Base-by-base conservation (phyloP, 306 rosid genomes). In the Fragaria iinumae region DNA sequence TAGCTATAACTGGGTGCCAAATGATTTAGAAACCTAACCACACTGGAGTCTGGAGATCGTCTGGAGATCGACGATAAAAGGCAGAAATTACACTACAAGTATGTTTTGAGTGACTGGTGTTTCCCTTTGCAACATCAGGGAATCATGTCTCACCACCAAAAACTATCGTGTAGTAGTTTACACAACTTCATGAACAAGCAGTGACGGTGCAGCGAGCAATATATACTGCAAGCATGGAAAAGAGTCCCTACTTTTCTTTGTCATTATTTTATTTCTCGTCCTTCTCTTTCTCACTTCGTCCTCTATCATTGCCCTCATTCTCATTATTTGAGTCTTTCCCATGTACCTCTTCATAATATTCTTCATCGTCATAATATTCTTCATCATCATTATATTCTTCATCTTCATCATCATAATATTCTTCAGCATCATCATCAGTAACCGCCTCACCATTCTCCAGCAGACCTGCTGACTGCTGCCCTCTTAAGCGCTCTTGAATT, bases 401-500 rank as follows among this genome's bases (percentile, higher is more conserved):
- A 67, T 90, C 91, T 38, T 50, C 88, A 66, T 83, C 88, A 11
- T 88, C 93, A 21, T 82, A 79, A 20, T 76, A 66, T 34, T 82
- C 81, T 9, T 81, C 89, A 50, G 80, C 88, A 1, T 84, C 90
- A 8, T 93, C 88, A 32, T 83, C 87, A 3, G 71, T 85, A 29
- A 57, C 85, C 55, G 63, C 89, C 81, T 85, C 53, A 47, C 93
- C 97, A 81, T 92, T 81, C 81, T 53, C 65, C 57, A 89, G 82
- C 65, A 83, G 86, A 77, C 81, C 91, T 23, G 71, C 43, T 7
- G 88, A 43, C 77, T 81, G 93, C 68, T 86, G 96, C 59, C 91
- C 92, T 81, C 88, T 82, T 67, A 95, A 79, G 45, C 90, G 84
- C 92, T 92, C 99, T 86, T 95, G 99, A 85, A 95, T 92, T 76